phyloP scores from a whole-genome alignment of 164 flowering plant species.

The Stephania cephalantha region DNA sequence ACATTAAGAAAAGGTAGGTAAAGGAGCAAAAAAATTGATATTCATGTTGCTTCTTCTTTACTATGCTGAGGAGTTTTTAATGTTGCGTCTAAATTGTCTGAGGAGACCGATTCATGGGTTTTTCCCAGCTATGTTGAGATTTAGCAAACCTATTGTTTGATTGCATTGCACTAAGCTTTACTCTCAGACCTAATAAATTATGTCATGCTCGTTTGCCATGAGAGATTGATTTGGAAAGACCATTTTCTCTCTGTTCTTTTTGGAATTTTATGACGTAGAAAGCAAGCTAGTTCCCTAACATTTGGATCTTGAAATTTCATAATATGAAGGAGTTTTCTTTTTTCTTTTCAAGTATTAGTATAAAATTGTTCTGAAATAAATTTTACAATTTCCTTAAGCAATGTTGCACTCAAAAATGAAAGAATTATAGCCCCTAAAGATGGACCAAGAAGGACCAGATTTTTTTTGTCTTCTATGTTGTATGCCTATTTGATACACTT shows the following conservation, averaged over 20 bases:
- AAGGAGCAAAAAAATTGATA: neutral
- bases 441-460: too few relatives aligned
- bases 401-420: too few relatives aligned
- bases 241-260: neutral
- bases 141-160: neutral
- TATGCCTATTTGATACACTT: too few relatives aligned
- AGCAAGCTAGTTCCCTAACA: too few relatives aligned
- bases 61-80: neutral
- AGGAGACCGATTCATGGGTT: neutral
- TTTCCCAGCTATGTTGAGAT: neutral
- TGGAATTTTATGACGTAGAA: neutral
- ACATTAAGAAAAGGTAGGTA: conserved; percentile 74
- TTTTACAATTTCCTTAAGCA: too few relatives aligned
- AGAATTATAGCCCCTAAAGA: too few relatives aligned
- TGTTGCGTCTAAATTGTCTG: neutral
- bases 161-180: neutral
- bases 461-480: too few relatives aligned
- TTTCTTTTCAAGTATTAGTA: too few relatives aligned
- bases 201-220: neutral
- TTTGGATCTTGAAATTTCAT: too few relatives aligned
- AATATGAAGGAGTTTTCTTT: too few relatives aligned
- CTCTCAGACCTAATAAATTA: neutral
- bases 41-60: neutral
- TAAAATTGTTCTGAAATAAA: too few relatives aligned
- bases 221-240: neutral